Percentiles rank a stretch among this genome's conserved stretches.
phyloP scores from a whole-genome alignment of 1,284 basidiomycete genomes.

The Vanrija sp. region DNA sequence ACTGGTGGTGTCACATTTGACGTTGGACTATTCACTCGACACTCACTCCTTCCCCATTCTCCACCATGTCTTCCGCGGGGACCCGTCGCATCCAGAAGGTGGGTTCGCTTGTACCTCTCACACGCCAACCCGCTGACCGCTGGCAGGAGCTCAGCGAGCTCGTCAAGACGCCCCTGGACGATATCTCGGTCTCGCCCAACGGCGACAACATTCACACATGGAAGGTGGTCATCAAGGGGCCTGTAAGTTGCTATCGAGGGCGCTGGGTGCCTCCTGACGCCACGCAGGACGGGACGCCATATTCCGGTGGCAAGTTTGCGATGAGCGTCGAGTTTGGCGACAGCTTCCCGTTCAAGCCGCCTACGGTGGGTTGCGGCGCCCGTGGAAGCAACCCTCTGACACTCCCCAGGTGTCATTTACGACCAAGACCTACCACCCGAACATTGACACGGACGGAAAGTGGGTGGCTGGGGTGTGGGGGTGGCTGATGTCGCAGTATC shows the following conservation, averaged over 20 bases:
- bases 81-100: constrained; percentile 40
- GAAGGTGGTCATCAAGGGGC: constrained; percentile 71
- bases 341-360: constrained; percentile 87
- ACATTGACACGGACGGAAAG: constrained; percentile 71
- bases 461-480: constrained; percentile 46
- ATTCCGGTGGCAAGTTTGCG: constrained; percentile 75
- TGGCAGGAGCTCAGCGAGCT: constrained; percentile 44
- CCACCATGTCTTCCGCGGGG: constrained; percentile 32
- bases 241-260: constrained; percentile 55
- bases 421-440: constrained; percentile 68
- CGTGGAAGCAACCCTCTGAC: background rate
- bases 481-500: constrained; percentile 50
- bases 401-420: constrained; percentile 71
- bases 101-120: background rate
- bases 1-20: no score
- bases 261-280: background rate
- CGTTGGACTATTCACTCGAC: no score
- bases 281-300: constrained; percentile 67
- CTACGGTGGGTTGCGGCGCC: constrained; percentile 56
- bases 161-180: constrained; percentile 51
- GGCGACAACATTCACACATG: constrained; percentile 74
- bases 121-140: background rate
- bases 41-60: background rate
- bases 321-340: constrained; percentile 67
- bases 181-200: constrained; percentile 60